Conservation (phyloP, 192 early-diverging fungal genomes). For the Chytriomyces confervae region DNA sequence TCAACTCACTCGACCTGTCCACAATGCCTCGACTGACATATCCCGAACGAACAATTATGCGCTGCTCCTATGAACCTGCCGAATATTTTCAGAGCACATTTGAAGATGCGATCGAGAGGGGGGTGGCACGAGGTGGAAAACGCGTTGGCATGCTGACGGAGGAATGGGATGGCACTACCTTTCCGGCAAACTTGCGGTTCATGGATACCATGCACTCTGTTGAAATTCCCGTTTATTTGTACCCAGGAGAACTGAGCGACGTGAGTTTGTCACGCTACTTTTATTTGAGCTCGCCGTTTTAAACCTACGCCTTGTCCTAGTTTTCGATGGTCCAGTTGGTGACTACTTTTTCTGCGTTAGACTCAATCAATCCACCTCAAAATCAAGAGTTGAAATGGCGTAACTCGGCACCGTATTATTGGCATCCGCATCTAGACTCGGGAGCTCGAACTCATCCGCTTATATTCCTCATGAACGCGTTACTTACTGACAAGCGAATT, state of each 20-base stretch:
- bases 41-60: conserved; percentile 81
- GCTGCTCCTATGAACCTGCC: conserved; percentile 78
- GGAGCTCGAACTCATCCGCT: conserved; percentile 87
- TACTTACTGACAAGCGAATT: conserved; percentile 91
- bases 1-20: conserved; percentile 84
- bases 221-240: conserved; percentile 84
- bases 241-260: conserved; percentile 90
- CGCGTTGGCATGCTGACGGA: background rate
- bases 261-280: conserved; percentile 50
- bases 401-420: conserved; percentile 48
- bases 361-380: conserved; percentile 40
- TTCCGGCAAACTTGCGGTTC: conserved; percentile 85
- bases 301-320: conserved; percentile 40
- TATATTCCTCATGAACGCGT: conserved; percentile 84
- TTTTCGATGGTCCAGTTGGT: conserved; percentile 85
- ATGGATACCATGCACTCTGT: conserved; percentile 85
- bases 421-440: conserved; percentile 89
- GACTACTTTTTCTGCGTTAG: conserved; percentile 67
- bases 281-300: conserved; percentile 9
- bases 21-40: conserved; percentile 78
- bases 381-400: conserved; percentile 44
- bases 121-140: conserved; percentile 5
- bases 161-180: conserved; percentile 88
- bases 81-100: conserved; percentile 88
- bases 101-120: conserved; percentile 40